Base-by-base conservation (phyloP, 2,329 filamentous ascomycete species). In the Mycosphaerella sp. region DNA sequence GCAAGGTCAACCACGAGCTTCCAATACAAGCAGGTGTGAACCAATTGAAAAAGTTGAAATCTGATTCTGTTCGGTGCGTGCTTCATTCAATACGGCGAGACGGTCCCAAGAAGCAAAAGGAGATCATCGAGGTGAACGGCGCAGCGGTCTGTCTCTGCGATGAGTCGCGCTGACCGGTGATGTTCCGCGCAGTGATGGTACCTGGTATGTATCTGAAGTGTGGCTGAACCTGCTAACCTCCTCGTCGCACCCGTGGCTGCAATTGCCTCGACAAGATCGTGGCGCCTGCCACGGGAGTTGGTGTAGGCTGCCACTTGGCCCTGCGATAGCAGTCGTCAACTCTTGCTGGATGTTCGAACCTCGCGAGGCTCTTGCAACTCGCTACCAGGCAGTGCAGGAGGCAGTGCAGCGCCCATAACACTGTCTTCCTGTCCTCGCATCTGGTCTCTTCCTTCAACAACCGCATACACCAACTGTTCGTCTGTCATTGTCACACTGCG, bases 391-490 rank as follows among this genome's bases (percentile, higher is more conserved):
- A 43, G 49, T 52, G 49, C 51, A 48, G 48, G 42, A 54, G 56
- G 56, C 56, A 56, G 53, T 58, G 56, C 53, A 43, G 40, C 25
- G 36, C 37, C 35, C 27, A 25, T 41, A 44, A 36, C 28, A 36
- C 37, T 14, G 25, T 36, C 32, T 41, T 25, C 47, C 18, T 48
- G 30, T 41, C 30, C 47, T 28, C 48, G 30, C 27, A 44, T 34
- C 34, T 34, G 16, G 14, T 21, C 42, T n/a, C 17, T 43, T 35
- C 36, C 41, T 52, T 49, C 59, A 55, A 52, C 54, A 55, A 4
- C 41, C 47, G 47, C 57, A 56, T 48, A 43, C 47, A 49, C 25
- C 53, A 53, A 53, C 55, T 53, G 49, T 52, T 59, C 55, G 49
- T 52, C 55, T 54, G 37, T 60, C 52, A 50, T 45, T 55, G 45